phyloP scores from a whole-genome alignment of 2,329 filamentous ascomycete species.

The Aureobasidium leucospermi region DNA sequence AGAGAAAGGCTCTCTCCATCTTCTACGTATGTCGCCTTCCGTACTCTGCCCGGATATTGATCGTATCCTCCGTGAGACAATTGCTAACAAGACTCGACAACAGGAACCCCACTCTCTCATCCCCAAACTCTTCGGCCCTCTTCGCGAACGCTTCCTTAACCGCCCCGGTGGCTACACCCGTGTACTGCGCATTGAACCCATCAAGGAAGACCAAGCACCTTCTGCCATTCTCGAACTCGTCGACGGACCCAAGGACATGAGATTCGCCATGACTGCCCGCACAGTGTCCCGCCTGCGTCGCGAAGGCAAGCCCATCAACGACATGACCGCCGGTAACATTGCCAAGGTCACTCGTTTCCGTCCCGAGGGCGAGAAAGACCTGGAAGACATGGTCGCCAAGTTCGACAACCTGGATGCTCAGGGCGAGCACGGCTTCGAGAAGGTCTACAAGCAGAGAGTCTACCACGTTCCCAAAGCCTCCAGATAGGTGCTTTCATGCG shows the following conservation, averaged over 20 bases:
- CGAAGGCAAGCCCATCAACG: conserved; percentile 51
- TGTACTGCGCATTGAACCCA: conserved; percentile 83
- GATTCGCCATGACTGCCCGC: conserved; percentile 87
- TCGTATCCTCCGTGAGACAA: not conserved
- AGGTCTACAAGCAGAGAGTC: conserved; percentile 24
- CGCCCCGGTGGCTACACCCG: conserved; percentile 92
- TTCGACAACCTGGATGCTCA: conserved; percentile 30
- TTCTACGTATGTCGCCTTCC: conserved; percentile 62
- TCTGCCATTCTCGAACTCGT: conserved; percentile 92
- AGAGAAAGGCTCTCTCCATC: conserved; percentile 62
- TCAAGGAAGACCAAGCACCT: conserved; percentile 78
- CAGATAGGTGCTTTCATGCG: not conserved
- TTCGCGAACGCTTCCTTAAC: conserved; percentile 68
- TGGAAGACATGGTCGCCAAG: conserved; percentile 54
- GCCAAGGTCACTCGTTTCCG: conserved; percentile 76
- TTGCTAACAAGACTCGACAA: not conserved
- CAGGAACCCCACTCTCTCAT: conserved; percentile 63
- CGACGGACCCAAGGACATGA: conserved; percentile 87
- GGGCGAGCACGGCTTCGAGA: conserved; percentile 29
- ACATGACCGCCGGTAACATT: conserved; percentile 71
- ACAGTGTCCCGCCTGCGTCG: conserved; percentile 58
- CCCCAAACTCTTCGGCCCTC: conserved; percentile 79
- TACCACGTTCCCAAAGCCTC: conserved; percentile 5
- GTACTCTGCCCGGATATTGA: not conserved
- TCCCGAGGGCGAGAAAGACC: conserved; percentile 54